Base-by-base conservation (phyloP, 179 eudicot species). In the Corrigiola litoralis region DNA sequence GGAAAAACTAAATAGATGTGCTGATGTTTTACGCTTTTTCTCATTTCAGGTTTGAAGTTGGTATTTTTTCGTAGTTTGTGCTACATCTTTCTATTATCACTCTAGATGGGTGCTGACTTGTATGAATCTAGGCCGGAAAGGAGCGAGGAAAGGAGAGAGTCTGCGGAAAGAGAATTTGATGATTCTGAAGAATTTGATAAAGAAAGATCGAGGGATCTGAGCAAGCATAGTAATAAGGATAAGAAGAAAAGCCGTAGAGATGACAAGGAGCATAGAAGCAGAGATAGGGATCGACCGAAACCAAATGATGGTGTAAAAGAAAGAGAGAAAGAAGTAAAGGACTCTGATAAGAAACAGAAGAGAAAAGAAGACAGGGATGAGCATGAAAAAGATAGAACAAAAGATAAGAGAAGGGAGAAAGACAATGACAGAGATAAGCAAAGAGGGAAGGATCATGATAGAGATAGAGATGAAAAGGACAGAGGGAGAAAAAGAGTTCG, bases 191-290 rank as follows among this genome's bases (percentile, higher is more conserved):
- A 80, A 33, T 52, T 53, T 56, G 87, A 63, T 13, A 63, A 61
- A 46, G 86, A 81, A 40, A 80, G 67, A 63, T 51, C 49, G 24
- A 78, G 77, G 63, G 89, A 85, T 24, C 58, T 66, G 7, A 70
- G 79, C 61, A 87, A 77, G 76, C 84, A 82, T 62, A 80, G 90
- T 21, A 85, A 82, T 72, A 89, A 84, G 72, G 96, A 92, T 41
- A 84, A 72, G 76, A 90, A 75, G 77, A 89, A 79, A 69, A 82
- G 87, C 58, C 78, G 79, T 28, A 82, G 84, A 75, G 99, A 94
- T 49, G 97, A 90, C 65, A 85, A 79, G 79, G 94, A 88, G 55
- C 79, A 72, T 48, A 88, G 78, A 65, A 82, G 81, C 69, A 79
- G 72, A 66, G 97, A 81, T 61, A 79, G 79, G 25, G 92, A 87